Base-by-base conservation (phyloP, 192 early-diverging fungal species). In the Entomortierella chlamydospora region DNA sequence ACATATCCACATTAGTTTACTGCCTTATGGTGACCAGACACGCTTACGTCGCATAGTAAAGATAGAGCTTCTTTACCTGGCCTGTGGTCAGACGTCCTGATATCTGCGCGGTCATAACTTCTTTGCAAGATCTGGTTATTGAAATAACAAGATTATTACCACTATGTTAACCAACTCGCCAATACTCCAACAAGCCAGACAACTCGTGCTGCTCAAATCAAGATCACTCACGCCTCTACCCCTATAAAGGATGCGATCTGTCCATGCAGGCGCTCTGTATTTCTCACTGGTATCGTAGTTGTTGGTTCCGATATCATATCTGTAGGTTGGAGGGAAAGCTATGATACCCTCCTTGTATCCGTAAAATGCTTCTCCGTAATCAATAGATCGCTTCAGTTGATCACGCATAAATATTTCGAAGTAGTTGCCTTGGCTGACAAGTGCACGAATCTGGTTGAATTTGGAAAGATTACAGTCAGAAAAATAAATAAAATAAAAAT, bases 341-440 rank as follows among this genome's bases (percentile, higher is more conserved):
- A 95, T 88, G 30, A 69, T 64, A 0, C 88, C 92, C 83, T 99
- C 97, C 34, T 82, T 62, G 83, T 95, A 99, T 0, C 90, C 94
- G 7, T 72, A 64, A 65, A 98, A 99, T 13, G 90, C 91, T 8
- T 83, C 76, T 0, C 88, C 88, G 13, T 73, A 66, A 9, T 84
- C 83, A 71, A 92, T 89, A 70, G 93, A 90, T 25, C 74, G 61
- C 37, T 72, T 79, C n/a, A 90, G 56, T 70, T 86, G 57, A 49
- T 73, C 60, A 25, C 57, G 81, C 30, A 61, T 72, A 62, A 69
- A 74, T 11, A 70, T 85, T 45, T 70, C 61, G 61, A 69, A 78
- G 57, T 66, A 81, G 54, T 69, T 71, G 29, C 57, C 51, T 28
- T 69, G 67, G 13, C 57, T 68, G 49, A 61, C 53, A 43, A 65